phyloP scores from a whole-genome alignment of 352 stramenopile species.

The Phytophthora hybrid region DNA sequence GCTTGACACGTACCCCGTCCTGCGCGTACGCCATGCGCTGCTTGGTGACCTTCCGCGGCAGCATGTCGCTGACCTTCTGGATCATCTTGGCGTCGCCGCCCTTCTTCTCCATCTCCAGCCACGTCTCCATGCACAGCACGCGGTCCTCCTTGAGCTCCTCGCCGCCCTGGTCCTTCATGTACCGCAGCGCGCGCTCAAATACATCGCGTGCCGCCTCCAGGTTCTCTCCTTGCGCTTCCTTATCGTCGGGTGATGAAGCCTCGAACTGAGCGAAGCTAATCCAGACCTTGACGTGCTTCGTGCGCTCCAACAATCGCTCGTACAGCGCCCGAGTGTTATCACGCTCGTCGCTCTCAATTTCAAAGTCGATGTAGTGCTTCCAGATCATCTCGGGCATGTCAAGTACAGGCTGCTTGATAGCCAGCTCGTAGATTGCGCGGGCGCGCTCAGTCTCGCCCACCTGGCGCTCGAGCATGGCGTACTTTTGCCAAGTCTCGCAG shows the following conservation, averaged over 20 bases:
- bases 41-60: constrained; percentile 97
- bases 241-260: constrained; percentile 38
- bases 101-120: constrained; percentile 94
- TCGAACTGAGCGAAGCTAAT: constrained; percentile 93
- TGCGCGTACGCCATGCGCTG: constrained; percentile 94
- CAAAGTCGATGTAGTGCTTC: constrained; percentile 99
- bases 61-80: constrained; percentile 92
- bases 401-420: constrained; percentile 94
- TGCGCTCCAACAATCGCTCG: constrained; percentile 96
- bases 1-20: constrained; percentile 74
- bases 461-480: constrained; percentile 96
- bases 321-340: constrained; percentile 94
- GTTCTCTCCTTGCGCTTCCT: constrained; percentile 43
- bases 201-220: constrained; percentile 86
- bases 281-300: constrained; percentile 98
- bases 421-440: constrained; percentile 97
- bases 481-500: constrained; percentile 95
- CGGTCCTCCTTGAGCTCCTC: constrained; percentile 94
- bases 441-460: constrained; percentile 95
- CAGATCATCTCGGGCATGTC: constrained; percentile 99
- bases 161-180: constrained; percentile 88
- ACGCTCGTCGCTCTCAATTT: constrained; percentile 90
- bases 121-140: constrained; percentile 97
- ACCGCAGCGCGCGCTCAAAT: constrained; percentile 92
- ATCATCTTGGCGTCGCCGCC: constrained; percentile 65